A percentile compares a stretch with the other conserved stretches of the same genome.
phyloP scores from a whole-genome alignment of 768 basidiomycete genomes.

The Auricularia auricula-judae region DNA sequence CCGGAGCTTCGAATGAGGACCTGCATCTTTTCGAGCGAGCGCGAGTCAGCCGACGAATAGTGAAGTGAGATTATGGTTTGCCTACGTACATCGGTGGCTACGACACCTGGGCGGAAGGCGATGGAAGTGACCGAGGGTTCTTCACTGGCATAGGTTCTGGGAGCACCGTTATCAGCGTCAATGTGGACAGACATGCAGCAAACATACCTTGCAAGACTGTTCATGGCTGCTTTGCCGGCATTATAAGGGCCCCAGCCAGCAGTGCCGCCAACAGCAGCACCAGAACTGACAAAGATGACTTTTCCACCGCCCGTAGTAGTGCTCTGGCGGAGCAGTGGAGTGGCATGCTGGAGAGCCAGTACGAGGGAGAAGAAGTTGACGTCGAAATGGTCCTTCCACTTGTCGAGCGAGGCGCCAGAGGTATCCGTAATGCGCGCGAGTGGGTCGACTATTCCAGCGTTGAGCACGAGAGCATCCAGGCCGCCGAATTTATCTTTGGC shows the following conservation, averaged over 20 bases:
- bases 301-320: slow-evolving; percentile 37
- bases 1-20: slow-evolving; percentile 38
- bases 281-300: slow-evolving; percentile 78
- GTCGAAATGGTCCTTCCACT: slow-evolving; percentile 68
- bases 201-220: slow-evolving; percentile 62
- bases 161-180: not conserved
- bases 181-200: slow-evolving; percentile 2
- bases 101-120: slow-evolving; percentile 79
- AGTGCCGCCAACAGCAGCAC: slow-evolving; percentile 58
- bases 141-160: slow-evolving; percentile 74
- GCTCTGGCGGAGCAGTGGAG: slow-evolving; percentile 60
- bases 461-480: slow-evolving; percentile 72
- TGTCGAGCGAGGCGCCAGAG: slow-evolving; percentile 34
- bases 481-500: slow-evolving; percentile 44
- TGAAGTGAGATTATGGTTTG: not conserved
- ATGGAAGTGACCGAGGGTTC: slow-evolving; percentile 66
- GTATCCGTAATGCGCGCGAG: slow-evolving; percentile 43
- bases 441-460: slow-evolving; percentile 72
- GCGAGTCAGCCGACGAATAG: not conserved
- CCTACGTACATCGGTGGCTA: slow-evolving; percentile 59
- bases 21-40: slow-evolving; percentile 54
- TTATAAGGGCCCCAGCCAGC: slow-evolving; percentile 76
- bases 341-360: slow-evolving; percentile 49
- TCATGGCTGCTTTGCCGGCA: slow-evolving; percentile 82
- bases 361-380: slow-evolving; percentile 84